Evolutionary conservation across 2,329 filamentous ascomycete species (phyloP).

Genomic region (Cordyceps cicadae): DNA sequence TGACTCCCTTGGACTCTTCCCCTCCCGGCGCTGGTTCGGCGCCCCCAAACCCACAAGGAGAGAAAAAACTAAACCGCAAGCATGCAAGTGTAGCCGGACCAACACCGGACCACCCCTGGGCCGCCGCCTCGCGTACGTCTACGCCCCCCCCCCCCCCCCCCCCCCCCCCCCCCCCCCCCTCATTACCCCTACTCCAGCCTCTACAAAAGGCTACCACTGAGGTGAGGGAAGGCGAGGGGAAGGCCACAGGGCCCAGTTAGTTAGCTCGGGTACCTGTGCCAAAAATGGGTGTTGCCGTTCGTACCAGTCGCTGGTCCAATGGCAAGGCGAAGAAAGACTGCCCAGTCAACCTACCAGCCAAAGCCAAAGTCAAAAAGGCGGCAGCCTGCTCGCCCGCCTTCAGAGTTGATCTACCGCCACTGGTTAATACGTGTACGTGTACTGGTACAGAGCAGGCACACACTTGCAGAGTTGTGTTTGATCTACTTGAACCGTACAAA

Average conservation of each 20-base stretch:
- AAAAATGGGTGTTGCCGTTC: conserved; percentile 1
- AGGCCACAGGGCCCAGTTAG: not conserved
- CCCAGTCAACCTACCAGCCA: not conserved
- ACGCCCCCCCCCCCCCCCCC: no score
- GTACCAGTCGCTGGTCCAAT: not conserved
- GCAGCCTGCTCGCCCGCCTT: not conserved
- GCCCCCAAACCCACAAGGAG: conserved; percentile 4
- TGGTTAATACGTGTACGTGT: no score
- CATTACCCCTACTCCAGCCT: not conserved
- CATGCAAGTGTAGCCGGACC: conserved; percentile 4
- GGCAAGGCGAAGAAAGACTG: not conserved
- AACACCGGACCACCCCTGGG: conserved; percentile 10
- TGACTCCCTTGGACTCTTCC: not conserved
- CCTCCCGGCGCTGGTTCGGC: conserved; percentile 4
- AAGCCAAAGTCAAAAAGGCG: not conserved
- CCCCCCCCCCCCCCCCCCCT: no score
- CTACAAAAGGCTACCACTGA: not conserved
- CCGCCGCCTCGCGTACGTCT: no score
- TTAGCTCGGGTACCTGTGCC: conserved; percentile 10
- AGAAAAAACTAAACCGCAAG: conserved; percentile 1
- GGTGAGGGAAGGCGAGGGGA: no score
- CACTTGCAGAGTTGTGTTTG: no score
- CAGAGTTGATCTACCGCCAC: not conserved
- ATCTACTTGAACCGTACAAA: not conserved
- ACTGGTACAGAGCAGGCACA: no score